Evolutionary conservation across 345 rosid species (phyloP).

Genomic region (Arabidopsis arenosa): DNA sequence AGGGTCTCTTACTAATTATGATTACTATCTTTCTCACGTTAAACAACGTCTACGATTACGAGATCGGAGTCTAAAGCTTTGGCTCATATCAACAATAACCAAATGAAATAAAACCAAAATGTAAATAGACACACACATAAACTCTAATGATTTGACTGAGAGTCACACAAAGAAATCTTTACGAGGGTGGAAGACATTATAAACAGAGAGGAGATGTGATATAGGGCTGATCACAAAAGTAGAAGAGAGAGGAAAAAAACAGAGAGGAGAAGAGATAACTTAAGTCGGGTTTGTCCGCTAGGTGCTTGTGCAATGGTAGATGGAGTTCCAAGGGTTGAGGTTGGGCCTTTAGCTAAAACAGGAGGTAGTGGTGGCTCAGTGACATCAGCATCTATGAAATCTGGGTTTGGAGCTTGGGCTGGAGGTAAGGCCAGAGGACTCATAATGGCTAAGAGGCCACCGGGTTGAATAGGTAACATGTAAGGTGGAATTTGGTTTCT

Average conservation of each 20-base stretch:
- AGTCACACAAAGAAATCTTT: too few species aligned
- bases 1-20: too few species aligned
- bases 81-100: not conserved
- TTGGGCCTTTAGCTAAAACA: not conserved
- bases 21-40: too few species aligned
- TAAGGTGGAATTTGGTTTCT: constrained; percentile 36
- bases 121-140: not conserved
- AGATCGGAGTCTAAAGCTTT: too few species aligned
- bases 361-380: constrained; percentile 14
- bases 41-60: too few species aligned
- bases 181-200: not conserved
- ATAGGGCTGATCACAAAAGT: constrained; percentile 10
- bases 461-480: constrained; percentile 66
- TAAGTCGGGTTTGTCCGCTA: constrained; percentile 53
- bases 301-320: constrained; percentile 42
- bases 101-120: not conserved
- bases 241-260: constrained; percentile 44
- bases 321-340: constrained; percentile 35
- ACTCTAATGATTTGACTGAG: not conserved
- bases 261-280: constrained; percentile 44
- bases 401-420: constrained; percentile 58
- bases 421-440: constrained; percentile 43
- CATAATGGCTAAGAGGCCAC: constrained; percentile 39
- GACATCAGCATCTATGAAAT: constrained; percentile 37
- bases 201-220: constrained; percentile 1